Percentiles rank a stretch among this genome's conserved stretches.
phyloP scores from a whole-genome alignment of 2,329 filamentous ascomycete species.

The Trichoderma breve region DNA sequence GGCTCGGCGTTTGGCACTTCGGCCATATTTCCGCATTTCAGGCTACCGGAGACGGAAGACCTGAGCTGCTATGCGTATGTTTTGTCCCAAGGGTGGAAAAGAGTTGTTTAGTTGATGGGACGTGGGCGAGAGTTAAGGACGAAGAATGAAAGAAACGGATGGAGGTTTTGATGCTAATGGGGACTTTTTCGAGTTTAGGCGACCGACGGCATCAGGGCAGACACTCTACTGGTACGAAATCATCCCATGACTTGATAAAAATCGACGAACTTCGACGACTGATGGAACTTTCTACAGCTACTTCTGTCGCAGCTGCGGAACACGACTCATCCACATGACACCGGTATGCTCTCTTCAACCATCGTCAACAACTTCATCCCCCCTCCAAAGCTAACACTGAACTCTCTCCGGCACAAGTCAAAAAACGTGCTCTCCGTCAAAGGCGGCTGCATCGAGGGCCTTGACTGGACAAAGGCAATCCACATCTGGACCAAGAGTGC shows the following conservation, averaged over 20 bases:
- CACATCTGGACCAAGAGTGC: constrained; percentile 69
- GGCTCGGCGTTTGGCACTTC: constrained; percentile 66
- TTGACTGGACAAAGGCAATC: constrained; percentile 59
- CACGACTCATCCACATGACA: constrained; percentile 61
- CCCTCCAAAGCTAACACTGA: constrained; percentile 15
- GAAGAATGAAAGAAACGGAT: not conserved
- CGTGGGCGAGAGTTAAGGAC: not conserved
- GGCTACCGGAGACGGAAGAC: constrained; percentile 48
- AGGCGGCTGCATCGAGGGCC: constrained; percentile 62
- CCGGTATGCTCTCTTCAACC: constrained; percentile 41
- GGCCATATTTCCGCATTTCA: constrained; percentile 68
- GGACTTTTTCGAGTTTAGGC: constrained; percentile 38
- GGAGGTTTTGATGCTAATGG: not conserved
- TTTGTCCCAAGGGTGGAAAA: not conserved
- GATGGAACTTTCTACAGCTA: constrained; percentile 43
- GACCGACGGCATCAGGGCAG: constrained; percentile 56
- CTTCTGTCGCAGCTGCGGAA: constrained; percentile 66
- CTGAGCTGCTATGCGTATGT: constrained; percentile 56
- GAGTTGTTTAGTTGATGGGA: not conserved
- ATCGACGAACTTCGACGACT: not conserved
- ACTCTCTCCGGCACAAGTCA: constrained; percentile 35
- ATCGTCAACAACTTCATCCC: not conserved
- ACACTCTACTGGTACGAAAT: constrained; percentile 54
- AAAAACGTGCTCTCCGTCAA: constrained; percentile 64
- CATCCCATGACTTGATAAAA: not conserved